Evolutionary conservation across 164 flowering plant genomes (phyloP).

Genomic region (Echeveria elegans): DNA sequence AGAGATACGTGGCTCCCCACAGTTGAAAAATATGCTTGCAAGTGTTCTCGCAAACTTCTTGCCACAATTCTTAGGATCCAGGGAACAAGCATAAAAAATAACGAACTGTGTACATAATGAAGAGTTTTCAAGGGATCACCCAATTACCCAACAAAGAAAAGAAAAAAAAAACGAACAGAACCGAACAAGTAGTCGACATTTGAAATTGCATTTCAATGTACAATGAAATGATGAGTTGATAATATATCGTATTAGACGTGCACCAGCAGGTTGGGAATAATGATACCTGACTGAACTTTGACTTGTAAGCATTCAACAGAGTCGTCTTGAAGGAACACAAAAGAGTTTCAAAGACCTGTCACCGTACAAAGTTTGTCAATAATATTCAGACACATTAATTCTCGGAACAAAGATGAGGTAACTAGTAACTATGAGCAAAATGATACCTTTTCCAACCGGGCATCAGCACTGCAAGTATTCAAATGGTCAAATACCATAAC

Average conservation of each 20-base stretch:
- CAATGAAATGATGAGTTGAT: background rate
- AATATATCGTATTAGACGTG: too few species aligned
- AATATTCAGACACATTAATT: background rate
- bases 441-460: conserved; percentile 56
- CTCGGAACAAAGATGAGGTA: background rate
- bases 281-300: conserved; percentile 90
- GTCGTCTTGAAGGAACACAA: conserved; percentile 56
- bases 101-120: conserved; percentile 60
- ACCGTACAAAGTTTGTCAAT: conserved; percentile 5
- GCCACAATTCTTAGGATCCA: conserved; percentile 82
- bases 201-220: too few species aligned
- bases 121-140: background rate
- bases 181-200: background rate
- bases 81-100: conserved; percentile 79
- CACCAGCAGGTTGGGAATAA: background rate
- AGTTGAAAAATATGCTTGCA: conserved; percentile 39
- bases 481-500: conserved; percentile 70
- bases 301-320: conserved; percentile 59
- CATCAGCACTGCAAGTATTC: conserved; percentile 41
- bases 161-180: too few species aligned
- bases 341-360: conserved; percentile 69
- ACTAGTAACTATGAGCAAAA: background rate
- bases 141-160: background rate
- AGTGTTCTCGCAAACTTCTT: conserved; percentile 46
- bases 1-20: conserved; percentile 14